Evolutionary conservation across 2,329 filamentous ascomycete genomes (phyloP), one percentile per base, ranked within the genome.

Genomic region (Fusarium sp.): DNA sequence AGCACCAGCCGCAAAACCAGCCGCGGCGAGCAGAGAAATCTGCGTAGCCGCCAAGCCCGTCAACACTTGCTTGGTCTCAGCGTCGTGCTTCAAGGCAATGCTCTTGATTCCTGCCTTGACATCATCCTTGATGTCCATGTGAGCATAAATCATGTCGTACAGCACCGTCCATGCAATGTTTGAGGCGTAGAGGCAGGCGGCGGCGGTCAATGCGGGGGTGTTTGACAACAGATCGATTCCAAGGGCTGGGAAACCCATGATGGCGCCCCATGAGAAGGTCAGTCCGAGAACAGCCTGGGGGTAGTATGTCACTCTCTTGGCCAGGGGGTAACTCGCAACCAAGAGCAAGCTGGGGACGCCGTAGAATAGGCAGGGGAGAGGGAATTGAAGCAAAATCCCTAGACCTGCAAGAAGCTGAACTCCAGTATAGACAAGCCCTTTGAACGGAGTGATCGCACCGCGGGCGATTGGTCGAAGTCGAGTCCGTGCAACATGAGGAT

Each of bases 91-190:
- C 42, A 97, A 85, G 2, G 93, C 95, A 76, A 97, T 97, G 79
- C 92, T 94, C 86, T 96, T 97, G 84, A 97, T 97, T 10, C 95
- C 95, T 0, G 92, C 94, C 82, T 95, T 95, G 70, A 88, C 91
- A 79, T 97, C 95, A 77, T 97, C 94, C 79, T 92, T 92, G 81
- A 96, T 93, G 78, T 97, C 95, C 91, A 97, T 96, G 81, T 97
- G 95, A 16, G 95, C 95, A 82, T 97, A 97, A 35, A 97, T 95
- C 91, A 97, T 97, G 81, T 97, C 95, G 81, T 97, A 97, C 42
- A 97, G 84, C 29, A 97, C 88, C 0, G 94, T 97, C 95, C 95
- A 97, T 4, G 94, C 91, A 27, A 97, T 87, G 77, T 95, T 97
- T 50, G 93, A 95, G 13, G 89, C 85, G 80, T 97, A 97, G 58